phyloP scores from a whole-genome alignment of 768 basidiomycete species.

The Tricholoma bakamatsutake region DNA sequence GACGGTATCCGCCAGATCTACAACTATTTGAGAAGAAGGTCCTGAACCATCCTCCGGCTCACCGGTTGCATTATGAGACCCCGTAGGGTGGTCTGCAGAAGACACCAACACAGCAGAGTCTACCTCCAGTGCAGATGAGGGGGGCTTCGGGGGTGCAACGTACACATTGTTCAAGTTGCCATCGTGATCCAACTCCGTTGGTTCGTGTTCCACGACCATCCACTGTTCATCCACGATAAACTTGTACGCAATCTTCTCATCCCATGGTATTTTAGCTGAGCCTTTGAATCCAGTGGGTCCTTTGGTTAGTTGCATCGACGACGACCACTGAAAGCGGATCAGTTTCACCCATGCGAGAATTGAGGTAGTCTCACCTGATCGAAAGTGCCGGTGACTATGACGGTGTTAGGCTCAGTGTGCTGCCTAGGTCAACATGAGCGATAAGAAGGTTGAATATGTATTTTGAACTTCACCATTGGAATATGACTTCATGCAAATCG shows the following conservation, averaged over 20 bases:
- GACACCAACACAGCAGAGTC: background rate
- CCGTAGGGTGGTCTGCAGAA: background rate
- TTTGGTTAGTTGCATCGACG: conserved; percentile 49
- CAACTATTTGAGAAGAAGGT: conserved; percentile 24
- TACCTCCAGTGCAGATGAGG: conserved; percentile 1
- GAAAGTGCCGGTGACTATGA: conserved; percentile 73
- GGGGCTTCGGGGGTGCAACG: conserved; percentile 34
- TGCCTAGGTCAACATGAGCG: conserved; percentile 41
- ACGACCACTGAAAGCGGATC: conserved; percentile 47
- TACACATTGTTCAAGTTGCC: conserved; percentile 73
- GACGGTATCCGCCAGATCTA: conserved; percentile 32
- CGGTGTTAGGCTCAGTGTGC: conserved; percentile 43
- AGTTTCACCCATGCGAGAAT: conserved; percentile 5
- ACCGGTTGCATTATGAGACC: conserved; percentile 2
- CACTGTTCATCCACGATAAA: conserved; percentile 75
- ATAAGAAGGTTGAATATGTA: background rate
- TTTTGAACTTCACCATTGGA: conserved; percentile 39
- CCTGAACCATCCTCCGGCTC: conserved; percentile 9
- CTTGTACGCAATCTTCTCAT: conserved; percentile 63
- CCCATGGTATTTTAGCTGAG: conserved; percentile 52
- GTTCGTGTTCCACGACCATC: conserved; percentile 46
- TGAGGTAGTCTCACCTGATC: conserved; percentile 50
- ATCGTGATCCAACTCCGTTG: conserved; percentile 52
- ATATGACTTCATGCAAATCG: conserved; percentile 38
- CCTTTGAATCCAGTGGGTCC: conserved; percentile 51